phyloP scores from a whole-genome alignment of 345 rosid genomes.

The Populus davidiana region DNA sequence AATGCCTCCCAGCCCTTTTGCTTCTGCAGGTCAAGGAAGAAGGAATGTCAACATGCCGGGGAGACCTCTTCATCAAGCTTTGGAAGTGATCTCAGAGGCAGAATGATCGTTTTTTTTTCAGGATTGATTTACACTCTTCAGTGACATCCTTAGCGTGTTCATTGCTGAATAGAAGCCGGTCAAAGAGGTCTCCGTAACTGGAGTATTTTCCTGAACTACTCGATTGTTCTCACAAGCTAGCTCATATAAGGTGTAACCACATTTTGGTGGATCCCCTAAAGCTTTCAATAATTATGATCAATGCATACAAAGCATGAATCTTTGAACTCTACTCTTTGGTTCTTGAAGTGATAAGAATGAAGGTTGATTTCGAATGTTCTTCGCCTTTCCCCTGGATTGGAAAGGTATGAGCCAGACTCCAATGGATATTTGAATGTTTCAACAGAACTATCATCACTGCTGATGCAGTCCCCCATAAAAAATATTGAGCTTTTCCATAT shows the following conservation, averaged over 20 bases:
- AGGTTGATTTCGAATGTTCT: not conserved
- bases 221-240: conserved; percentile 4
- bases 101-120: not conserved
- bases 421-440: too few species aligned
- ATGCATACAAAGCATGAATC: too few species aligned
- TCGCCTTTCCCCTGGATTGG: too few species aligned
- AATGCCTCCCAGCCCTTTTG: conserved; percentile 10
- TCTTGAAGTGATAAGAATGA: not conserved
- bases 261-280: not conserved
- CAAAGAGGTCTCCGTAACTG: too few species aligned
- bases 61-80: not conserved
- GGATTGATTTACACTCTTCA: not conserved
- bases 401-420: too few species aligned
- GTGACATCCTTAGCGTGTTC: too few species aligned
- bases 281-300: too few species aligned
- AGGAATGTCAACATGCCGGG: not conserved
- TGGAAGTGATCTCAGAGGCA: conserved; percentile 3
- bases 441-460: too few species aligned
- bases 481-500: too few species aligned
- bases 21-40: not conserved
- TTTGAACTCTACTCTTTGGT: too few species aligned
- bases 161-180: too few species aligned
- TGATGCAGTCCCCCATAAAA: too few species aligned
- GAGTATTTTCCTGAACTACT: not conserved
- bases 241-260: not conserved